Evolutionary conservation across 2,329 filamentous ascomycete genomes (phyloP), one percentile per base, ranked within the genome.

Genomic region (Albophoma yamanashiensis): DNA sequence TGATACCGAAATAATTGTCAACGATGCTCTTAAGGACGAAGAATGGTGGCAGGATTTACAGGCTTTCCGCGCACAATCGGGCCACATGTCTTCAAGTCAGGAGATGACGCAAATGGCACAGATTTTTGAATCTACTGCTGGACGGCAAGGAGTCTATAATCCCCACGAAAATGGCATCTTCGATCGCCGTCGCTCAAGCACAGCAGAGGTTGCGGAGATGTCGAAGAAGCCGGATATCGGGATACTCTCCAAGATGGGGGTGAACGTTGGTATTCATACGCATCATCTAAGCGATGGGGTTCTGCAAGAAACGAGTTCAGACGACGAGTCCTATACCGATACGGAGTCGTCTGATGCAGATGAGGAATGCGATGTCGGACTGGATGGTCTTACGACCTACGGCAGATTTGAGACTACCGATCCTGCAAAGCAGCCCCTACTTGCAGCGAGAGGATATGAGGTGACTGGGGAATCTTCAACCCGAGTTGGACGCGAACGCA

Each of bases 1-100:
- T 5, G 81, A 87, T 57, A 79, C 80, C 4, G 79, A 85, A 52
- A 77, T 80, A 20, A 75, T 84, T 12, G 85, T 94, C 17, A 81
- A 91, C 61, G 79, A 84, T 27, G 80, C 85, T 5, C 74, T 96
- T 17, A 82, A 82, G 64, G 82, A 86, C 12, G 88, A 94, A 67
- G 83, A 87, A 39, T 96, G 91, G 91, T 96, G 91, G 91, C 81
- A 87, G 56, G 87, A 92, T 50, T 76, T 94, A 4, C 85, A 88
- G 65, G 78, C 74, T 52, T 72, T 82, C 14, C 76, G 83, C 36
- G 78, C 78, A 43, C 70, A 72, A 14, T 65, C 67, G 4, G 68
- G 72, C 4, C 67, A 71, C 40, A 71, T 76, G 68, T 74, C 74
- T 11, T 70, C 71, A 2, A 75, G 74, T 4, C 76, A 78, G 50